These are phyloP conservation scores for Skeletonema menzelii DNA, from an alignment of 108 stramenopile genomes.

Conservation along the genomic window DNA sequence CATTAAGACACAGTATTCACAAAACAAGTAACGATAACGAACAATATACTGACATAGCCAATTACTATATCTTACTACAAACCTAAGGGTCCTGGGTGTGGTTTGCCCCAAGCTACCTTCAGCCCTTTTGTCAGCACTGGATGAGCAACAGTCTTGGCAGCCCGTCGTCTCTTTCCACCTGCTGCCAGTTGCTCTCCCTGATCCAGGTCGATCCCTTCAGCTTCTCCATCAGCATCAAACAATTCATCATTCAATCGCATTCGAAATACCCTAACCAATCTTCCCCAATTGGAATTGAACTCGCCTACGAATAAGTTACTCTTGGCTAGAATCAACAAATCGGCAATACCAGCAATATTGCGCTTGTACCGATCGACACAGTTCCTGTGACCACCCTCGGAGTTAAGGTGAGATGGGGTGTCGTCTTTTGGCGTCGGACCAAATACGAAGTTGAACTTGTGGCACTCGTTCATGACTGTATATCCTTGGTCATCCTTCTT, in stretches of 20 bases:
- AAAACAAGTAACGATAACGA: not conserved
- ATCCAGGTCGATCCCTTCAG: not conserved
- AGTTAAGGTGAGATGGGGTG: constrained; percentile 12
- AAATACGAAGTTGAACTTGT: constrained; percentile 52
- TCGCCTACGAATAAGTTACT: constrained; percentile 25
- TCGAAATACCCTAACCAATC: constrained; percentile 18
- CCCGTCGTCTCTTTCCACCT: not conserved
- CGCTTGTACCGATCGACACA: constrained; percentile 32
- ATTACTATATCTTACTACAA: not conserved
- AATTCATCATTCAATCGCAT: constrained; percentile 5
- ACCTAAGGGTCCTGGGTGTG: not conserved
- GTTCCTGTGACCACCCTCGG: constrained; percentile 3
- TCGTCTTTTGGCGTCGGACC: constrained; percentile 1
- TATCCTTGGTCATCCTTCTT: constrained; percentile 59
- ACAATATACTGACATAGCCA: not conserved
- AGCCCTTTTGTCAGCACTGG: constrained; percentile 3
- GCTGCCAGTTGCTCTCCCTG: not conserved
- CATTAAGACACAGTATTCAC: no score
- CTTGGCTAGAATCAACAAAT: constrained; percentile 32
- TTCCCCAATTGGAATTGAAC: constrained; percentile 39
- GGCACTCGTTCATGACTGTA: constrained; percentile 47
- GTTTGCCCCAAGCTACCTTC: constrained; percentile 1
- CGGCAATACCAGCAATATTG: constrained; percentile 38
- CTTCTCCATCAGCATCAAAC: not conserved
- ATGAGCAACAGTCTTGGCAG: not conserved